phyloP scores from a whole-genome alignment of 1,284 basidiomycete species.

The Fomitopsis schrenkii region DNA sequence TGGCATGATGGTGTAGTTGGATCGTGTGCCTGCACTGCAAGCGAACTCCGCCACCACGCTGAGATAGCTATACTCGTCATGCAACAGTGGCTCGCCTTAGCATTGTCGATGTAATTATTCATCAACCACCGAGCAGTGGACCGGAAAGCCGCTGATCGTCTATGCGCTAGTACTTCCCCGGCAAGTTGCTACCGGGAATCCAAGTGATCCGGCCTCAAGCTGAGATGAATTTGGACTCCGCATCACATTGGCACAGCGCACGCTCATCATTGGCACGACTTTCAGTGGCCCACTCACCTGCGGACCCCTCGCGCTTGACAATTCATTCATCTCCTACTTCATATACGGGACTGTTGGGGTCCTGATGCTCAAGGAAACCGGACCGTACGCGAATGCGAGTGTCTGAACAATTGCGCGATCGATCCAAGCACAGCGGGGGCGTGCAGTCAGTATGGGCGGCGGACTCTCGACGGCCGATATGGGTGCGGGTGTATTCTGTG shows the following conservation, averaged over 20 bases:
- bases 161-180: not conserved
- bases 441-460: not conserved
- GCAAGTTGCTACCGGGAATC: not conserved
- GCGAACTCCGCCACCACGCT: not conserved
- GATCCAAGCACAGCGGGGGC: not conserved
- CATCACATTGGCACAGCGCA: not conserved
- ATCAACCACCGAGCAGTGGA: not conserved
- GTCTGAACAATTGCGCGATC: not conserved
- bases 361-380: not conserved
- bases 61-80: not conserved
- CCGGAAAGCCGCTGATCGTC: not conserved
- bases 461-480: not conserved
- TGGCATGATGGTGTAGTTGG: not conserved
- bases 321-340: not conserved
- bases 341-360: not conserved
- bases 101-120: not conserved
- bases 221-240: conserved; percentile 7
- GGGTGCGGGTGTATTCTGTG: not conserved
- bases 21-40: not conserved
- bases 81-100: not conserved
- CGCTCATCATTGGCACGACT: not conserved
- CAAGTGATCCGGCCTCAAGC: conserved; percentile 2
- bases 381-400: not conserved
- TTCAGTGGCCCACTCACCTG: not conserved
- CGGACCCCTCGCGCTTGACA: not conserved